These are phyloP conservation scores for Dissophora globulifera DNA, from an alignment of 192 early-diverging fungal genomes.

Conservation along the genomic window DNA sequence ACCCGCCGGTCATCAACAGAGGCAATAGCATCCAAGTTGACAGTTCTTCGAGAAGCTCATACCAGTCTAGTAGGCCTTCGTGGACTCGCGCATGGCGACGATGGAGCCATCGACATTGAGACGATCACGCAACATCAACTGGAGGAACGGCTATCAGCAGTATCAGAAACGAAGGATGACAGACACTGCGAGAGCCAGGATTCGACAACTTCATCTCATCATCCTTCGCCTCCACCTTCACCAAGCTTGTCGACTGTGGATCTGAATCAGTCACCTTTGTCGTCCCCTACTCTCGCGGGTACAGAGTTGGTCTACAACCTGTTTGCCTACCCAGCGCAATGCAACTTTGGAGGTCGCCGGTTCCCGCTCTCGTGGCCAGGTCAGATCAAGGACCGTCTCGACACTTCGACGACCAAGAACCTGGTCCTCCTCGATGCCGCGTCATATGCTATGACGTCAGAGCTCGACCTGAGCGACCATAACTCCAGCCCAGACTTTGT, in stretches of 20 bases:
- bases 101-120: slow-evolving; percentile 28
- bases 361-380: slow-evolving; percentile 72
- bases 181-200: neutral
- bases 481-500: slow-evolving; percentile 71
- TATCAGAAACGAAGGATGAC: neutral
- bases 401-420: slow-evolving; percentile 27
- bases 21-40: slow-evolving; percentile 51
- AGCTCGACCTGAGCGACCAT: slow-evolving; percentile 64
- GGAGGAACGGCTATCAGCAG: neutral
- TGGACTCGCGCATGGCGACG: slow-evolving; percentile 56
- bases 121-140: slow-evolving; percentile 33
- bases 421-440: slow-evolving; percentile 82
- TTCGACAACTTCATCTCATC: neutral
- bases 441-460: slow-evolving; percentile 71
- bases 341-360: slow-evolving; percentile 82
- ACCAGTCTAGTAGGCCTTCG: slow-evolving; percentile 83
- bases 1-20: neutral
- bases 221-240: slow-evolving; percentile 42
- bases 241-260: slow-evolving; percentile 11
- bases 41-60: slow-evolving; percentile 74
- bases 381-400: slow-evolving; percentile 52
- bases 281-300: neutral
- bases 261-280: neutral
- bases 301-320: slow-evolving; percentile 54
- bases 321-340: slow-evolving; percentile 86